Conservation (phyloP, 805 yeast genomes). For the Lipomyces mesembrius region DNA sequence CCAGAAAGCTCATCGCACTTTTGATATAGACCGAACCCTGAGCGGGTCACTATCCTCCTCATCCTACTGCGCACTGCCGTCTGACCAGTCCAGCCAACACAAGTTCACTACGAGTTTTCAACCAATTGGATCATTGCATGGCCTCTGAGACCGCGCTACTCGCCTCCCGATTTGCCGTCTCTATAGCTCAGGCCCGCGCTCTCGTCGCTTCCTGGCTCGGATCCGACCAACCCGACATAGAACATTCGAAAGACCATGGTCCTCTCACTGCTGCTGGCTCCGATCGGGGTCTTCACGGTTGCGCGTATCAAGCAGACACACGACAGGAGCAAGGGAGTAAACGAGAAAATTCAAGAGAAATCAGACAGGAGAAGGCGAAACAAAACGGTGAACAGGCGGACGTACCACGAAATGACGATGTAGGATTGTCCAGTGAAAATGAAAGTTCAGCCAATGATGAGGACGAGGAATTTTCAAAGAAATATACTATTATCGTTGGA, state of each 20-base stretch:
- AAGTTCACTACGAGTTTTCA: neutral
- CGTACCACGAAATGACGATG: conserved; percentile 3
- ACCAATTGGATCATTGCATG: conserved; percentile 2
- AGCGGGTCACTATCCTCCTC: neutral
- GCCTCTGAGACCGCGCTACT: conserved; percentile 30
- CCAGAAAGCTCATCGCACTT: neutral
- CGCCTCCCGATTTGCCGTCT: conserved; percentile 42
- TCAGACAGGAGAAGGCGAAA: conserved; percentile 10
- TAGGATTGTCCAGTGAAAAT: neutral
- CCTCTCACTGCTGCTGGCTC: conserved; percentile 7
- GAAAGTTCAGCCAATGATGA: conserved; percentile 1
- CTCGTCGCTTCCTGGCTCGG: conserved; percentile 42
- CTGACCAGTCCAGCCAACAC: neutral
- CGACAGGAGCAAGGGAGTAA: conserved; percentile 9
- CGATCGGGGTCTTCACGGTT: conserved; percentile 10
- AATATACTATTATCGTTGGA: conserved; percentile 26
- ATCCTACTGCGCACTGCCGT: too few species aligned
- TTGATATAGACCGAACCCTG: neutral
- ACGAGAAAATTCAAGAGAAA: neutral
- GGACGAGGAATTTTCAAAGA: conserved; percentile 24
- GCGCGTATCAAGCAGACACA: conserved; percentile 1
- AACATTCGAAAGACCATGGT: conserved; percentile 10
- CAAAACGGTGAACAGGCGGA: neutral
- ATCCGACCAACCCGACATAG: conserved; percentile 5
- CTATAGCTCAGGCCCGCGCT: conserved; percentile 37